phyloP scores from a whole-genome alignment of 352 stramenopile genomes.

The Globisporangium echinulatum region DNA sequence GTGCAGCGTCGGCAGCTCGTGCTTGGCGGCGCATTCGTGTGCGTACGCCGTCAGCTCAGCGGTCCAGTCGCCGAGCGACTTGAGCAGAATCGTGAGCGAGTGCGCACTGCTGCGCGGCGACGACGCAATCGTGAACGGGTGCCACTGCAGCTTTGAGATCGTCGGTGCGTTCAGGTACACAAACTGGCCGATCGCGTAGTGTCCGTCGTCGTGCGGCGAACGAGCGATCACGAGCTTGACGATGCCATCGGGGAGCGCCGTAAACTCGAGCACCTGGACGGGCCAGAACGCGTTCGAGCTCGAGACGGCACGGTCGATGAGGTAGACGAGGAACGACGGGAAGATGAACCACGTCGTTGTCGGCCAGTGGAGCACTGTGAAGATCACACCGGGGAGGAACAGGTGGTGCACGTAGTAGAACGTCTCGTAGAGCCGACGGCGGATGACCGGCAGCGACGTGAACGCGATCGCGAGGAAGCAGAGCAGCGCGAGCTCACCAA shows the following conservation, averaged over 20 bases:
- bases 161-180: slow-evolving; percentile 37
- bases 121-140: slow-evolving; percentile 41
- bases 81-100: slow-evolving; percentile 31
- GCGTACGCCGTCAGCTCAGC: slow-evolving; percentile 22
- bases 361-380: slow-evolving; percentile 31
- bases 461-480: slow-evolving; percentile 26
- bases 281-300: slow-evolving; percentile 17
- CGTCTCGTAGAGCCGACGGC: slow-evolving; percentile 29
- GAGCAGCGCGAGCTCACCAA: slow-evolving; percentile 29
- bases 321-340: slow-evolving; percentile 30
- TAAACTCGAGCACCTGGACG: slow-evolving; percentile 22
- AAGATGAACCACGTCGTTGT: slow-evolving; percentile 30
- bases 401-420: slow-evolving; percentile 48
- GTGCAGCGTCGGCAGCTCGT: slow-evolving; percentile 21
- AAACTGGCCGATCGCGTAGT: slow-evolving; percentile 34
- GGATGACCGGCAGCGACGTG: slow-evolving; percentile 30
- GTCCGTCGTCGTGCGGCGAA: slow-evolving; percentile 6
- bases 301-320: slow-evolving; percentile 26
- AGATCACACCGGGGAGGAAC: slow-evolving; percentile 23
- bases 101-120: slow-evolving; percentile 18
- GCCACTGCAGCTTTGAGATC: slow-evolving; percentile 48
- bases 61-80: slow-evolving; percentile 39
- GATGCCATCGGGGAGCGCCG: slow-evolving; percentile 16
- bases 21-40: slow-evolving; percentile 23
- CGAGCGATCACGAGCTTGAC: slow-evolving; percentile 32